phyloP scores from a whole-genome alignment of 108 stramenopile genomes.

The Chaetoceros muelleri region DNA sequence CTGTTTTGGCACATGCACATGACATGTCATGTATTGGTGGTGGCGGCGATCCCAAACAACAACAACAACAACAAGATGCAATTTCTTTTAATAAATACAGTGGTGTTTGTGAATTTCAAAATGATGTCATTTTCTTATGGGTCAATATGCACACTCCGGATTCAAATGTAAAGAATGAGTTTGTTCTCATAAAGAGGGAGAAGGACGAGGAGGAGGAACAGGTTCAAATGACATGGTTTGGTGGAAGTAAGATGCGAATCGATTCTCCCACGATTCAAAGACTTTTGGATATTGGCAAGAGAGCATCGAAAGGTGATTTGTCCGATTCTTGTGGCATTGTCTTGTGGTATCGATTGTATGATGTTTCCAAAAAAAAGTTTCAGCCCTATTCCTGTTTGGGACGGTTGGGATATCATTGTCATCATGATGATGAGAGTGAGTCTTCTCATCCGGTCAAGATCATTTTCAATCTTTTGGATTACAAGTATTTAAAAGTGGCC shows the following conservation, averaged over 20 bases:
- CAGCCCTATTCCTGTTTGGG: conserved; percentile 43
- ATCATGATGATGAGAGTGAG: conserved; percentile 33
- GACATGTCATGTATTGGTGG: conserved; percentile 5
- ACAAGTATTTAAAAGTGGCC: conserved; percentile 16
- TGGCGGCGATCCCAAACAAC: conserved; percentile 13
- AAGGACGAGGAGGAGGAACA: conserved; percentile 28
- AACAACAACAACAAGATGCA: conserved; percentile 15
- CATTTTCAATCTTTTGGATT: conserved; percentile 64
- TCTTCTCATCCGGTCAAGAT: conserved; percentile 55
- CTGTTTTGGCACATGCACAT: conserved; percentile 40
- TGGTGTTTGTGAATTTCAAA: conserved; percentile 70
- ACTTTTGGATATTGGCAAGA: conserved; percentile 35
- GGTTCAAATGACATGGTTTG: conserved; percentile 58
- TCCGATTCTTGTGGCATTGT: conserved; percentile 27
- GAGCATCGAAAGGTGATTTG: not conserved
- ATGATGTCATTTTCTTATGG: conserved; percentile 52
- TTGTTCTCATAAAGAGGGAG: too few species aligned
- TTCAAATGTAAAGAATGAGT: conserved; percentile 37
- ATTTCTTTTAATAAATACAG: conserved; percentile 80
- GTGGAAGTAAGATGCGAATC: conserved; percentile 59
- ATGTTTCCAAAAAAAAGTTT: conserved; percentile 21
- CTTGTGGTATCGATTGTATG: conserved; percentile 58
- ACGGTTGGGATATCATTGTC: conserved; percentile 40
- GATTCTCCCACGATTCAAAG: conserved; percentile 46
- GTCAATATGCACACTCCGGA: conserved; percentile 41